phyloP scores from a whole-genome alignment of 306 rosid genomes.

The Spatholobus suberectus region DNA sequence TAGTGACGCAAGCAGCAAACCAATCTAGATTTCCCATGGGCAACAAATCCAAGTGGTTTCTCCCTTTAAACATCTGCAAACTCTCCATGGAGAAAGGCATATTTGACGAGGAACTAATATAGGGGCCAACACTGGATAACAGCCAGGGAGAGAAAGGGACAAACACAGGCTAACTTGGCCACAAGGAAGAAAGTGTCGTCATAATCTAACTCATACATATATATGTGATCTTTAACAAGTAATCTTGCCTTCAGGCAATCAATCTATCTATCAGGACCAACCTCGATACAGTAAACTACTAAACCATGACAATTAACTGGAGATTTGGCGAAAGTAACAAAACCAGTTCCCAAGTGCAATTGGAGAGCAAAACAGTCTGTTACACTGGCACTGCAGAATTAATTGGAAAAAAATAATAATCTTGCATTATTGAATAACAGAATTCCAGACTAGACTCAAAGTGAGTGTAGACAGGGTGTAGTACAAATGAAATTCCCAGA shows the following conservation, averaged over 20 bases:
- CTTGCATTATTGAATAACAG: too few relatives aligned
- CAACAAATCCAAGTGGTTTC: not conserved
- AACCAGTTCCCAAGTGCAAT: too few relatives aligned
- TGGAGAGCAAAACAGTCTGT: too few relatives aligned
- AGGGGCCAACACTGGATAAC: not conserved
- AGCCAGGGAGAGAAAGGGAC: not conserved
- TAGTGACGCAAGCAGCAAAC: not conserved
- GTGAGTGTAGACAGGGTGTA: too few relatives aligned
- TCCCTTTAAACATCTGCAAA: not conserved
- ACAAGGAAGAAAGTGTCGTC: not conserved
- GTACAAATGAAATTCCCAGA: too few relatives aligned
- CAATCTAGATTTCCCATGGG: not conserved
- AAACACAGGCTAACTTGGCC: slow-evolving; percentile 8
- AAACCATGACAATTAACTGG: too few relatives aligned
- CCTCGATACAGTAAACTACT: not conserved
- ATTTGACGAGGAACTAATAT: not conserved
- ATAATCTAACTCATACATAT: not conserved
- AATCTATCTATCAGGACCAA: not conserved
- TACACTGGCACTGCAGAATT: too few relatives aligned
- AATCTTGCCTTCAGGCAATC: not conserved
- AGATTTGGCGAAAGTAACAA: too few relatives aligned
- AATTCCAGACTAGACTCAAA: too few relatives aligned
- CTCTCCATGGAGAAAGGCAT: not conserved
- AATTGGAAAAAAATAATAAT: too few relatives aligned
- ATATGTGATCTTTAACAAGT: not conserved